Evolutionary conservation across 805 yeast species (phyloP).

Genomic region (Candida insectalens): DNA sequence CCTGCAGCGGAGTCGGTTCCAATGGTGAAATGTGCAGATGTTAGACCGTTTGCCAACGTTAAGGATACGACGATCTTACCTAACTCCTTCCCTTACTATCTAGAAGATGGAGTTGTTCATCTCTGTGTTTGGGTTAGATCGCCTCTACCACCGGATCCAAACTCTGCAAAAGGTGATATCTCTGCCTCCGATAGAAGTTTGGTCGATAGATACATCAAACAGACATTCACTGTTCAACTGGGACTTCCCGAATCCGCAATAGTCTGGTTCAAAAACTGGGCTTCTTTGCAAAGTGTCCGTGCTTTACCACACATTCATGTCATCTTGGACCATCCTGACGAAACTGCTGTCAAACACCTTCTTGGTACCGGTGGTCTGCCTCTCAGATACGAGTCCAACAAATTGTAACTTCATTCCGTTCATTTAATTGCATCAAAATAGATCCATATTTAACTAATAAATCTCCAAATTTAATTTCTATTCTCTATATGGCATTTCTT

Average conservation of each 20-base stretch:
- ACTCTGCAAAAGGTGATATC: slow-evolving; percentile 42
- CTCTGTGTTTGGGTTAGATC: slow-evolving; percentile 61
- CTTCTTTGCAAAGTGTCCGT: slow-evolving; percentile 56
- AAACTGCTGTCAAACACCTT: not conserved
- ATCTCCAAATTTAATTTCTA: too few relatives aligned
- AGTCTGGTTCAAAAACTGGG: slow-evolving; percentile 68
- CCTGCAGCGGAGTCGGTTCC: slow-evolving; percentile 4
- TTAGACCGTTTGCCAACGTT: slow-evolving; percentile 30
- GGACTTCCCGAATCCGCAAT: slow-evolving; percentile 30
- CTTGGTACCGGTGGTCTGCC: slow-evolving; percentile 7
- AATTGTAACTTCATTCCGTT: not conserved
- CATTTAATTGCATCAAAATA: too few relatives aligned
- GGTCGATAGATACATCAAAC: slow-evolving; percentile 35
- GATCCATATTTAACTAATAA: too few relatives aligned
- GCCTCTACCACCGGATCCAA: slow-evolving; percentile 40
- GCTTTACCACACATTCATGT: slow-evolving; percentile 66
- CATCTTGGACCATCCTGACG: slow-evolving; percentile 30
- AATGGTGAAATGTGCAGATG: slow-evolving; percentile 22
- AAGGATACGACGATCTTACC: slow-evolving; percentile 35
- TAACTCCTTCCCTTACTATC: slow-evolving; percentile 63
- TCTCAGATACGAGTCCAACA: slow-evolving; percentile 7
- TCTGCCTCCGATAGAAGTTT: slow-evolving; percentile 28
- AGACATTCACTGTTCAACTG: slow-evolving; percentile 38
- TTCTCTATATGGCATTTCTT: too few relatives aligned
- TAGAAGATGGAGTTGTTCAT: slow-evolving; percentile 42